These are phyloP conservation scores for Verticillium tricorpus DNA, from an alignment of 2,329 filamentous ascomycete species.

Conservation along the genomic window DNA sequence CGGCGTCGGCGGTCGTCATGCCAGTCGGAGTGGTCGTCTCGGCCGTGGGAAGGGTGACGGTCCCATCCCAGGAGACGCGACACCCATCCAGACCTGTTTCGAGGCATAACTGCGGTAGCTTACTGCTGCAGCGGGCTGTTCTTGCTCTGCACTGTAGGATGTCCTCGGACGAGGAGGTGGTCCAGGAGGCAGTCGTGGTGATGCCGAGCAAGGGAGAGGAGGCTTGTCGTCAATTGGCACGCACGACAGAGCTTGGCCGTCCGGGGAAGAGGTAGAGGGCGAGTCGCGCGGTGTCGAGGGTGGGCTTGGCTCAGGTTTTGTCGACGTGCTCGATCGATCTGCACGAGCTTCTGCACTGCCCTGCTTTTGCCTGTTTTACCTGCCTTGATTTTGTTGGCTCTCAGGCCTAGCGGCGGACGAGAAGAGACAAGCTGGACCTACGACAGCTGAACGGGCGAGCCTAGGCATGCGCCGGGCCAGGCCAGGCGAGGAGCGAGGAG, in stretches of 20 bases:
- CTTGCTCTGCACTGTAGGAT: neutral
- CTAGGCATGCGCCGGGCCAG: neutral
- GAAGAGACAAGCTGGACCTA: neutral
- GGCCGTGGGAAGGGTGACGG: constrained; percentile 23
- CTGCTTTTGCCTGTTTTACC: neutral
- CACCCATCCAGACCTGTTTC: constrained; percentile 21
- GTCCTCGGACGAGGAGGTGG: neutral
- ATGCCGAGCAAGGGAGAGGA: neutral
- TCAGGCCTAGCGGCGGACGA: neutral
- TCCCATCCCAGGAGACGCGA: constrained; percentile 28
- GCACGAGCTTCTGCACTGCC: neutral
- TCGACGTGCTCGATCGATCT: neutral
- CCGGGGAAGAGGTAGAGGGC: neutral
- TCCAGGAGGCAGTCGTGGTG: neutral
- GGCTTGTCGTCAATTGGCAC: neutral
- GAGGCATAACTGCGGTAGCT: neutral
- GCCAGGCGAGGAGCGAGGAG: too few species aligned
- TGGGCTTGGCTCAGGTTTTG: neutral
- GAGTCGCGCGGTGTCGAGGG: neutral
- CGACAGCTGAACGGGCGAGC: neutral
- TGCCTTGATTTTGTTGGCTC: neutral
- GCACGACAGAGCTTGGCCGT: neutral
- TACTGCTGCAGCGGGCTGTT: neutral
- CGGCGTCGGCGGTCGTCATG: constrained; percentile 40
- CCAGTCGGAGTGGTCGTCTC: constrained; percentile 26